A percentile compares a stretch with the other conserved stretches of the same genome.
phyloP scores from a whole-genome alignment of 768 basidiomycete genomes.

The Butyriboletus loyo region DNA sequence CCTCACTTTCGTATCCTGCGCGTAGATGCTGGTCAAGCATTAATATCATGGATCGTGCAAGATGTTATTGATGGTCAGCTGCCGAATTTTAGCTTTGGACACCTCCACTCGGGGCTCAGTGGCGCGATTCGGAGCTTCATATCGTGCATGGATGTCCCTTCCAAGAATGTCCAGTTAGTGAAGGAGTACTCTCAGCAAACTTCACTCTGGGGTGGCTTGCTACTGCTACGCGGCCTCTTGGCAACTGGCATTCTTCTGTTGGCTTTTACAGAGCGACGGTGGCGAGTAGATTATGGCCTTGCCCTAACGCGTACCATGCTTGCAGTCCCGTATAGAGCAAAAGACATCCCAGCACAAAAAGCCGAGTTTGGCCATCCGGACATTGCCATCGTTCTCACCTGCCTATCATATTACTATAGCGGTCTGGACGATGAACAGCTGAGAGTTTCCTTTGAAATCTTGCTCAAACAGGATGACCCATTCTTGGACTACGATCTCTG shows the following conservation, averaged over 20 bases:
- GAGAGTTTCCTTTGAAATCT: slow-evolving; percentile 24
- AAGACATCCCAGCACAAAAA: slow-evolving; percentile 34
- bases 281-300: slow-evolving; percentile 40
- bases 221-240: slow-evolving; percentile 36
- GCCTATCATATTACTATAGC: slow-evolving; percentile 36
- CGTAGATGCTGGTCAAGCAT: slow-evolving; percentile 1
- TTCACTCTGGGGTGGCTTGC: slow-evolving; percentile 19
- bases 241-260: slow-evolving; percentile 31
- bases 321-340: slow-evolving; percentile 39
- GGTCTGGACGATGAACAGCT: slow-evolving; percentile 33
- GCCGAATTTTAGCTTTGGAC: slow-evolving; percentile 15
- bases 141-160: slow-evolving; percentile 4
- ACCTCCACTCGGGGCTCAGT: not conserved
- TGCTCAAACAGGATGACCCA: slow-evolving; percentile 32
- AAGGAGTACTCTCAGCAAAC: slow-evolving; percentile 1
- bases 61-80: slow-evolving; percentile 16
- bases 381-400: slow-evolving; percentile 34
- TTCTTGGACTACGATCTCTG: slow-evolving; percentile 31
- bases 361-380: slow-evolving; percentile 43
- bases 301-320: slow-evolving; percentile 31
- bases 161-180: not conserved
- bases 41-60: slow-evolving; percentile 13
- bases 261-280: slow-evolving; percentile 33
- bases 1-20: slow-evolving; percentile 24
- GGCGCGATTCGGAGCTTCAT: slow-evolving; percentile 25